These are phyloP conservation scores for Xerocomellus dryophilus DNA, from an alignment of 768 basidiomycete species.

Conservation along the genomic window DNA sequence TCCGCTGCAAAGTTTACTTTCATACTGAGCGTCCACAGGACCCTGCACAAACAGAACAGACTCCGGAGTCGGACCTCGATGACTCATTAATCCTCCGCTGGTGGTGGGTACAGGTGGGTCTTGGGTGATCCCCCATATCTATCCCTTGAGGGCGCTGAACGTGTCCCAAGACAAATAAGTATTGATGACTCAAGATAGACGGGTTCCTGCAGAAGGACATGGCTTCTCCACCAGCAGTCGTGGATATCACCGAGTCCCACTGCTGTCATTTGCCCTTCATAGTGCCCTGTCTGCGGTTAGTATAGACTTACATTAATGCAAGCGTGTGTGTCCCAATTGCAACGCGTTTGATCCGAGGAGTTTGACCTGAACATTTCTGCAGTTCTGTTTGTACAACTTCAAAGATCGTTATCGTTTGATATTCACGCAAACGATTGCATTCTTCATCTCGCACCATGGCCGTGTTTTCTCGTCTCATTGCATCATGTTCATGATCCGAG, in stretches of 20 bases:
- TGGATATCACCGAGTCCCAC: not conserved
- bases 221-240: not conserved
- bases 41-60: not conserved
- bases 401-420: not conserved
- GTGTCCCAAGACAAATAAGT: not conserved
- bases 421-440: slow-evolving; percentile 1
- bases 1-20: not conserved
- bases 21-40: not conserved
- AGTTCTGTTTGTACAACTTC: not conserved
- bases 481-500: slow-evolving; percentile 11
- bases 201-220: not conserved
- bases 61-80: not conserved
- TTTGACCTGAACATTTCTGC: not conserved
- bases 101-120: not conserved
- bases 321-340: not conserved
- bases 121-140: not conserved
- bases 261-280: slow-evolving; percentile 4
- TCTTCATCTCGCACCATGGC: not conserved
- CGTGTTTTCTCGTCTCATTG: slow-evolving; percentile 4
- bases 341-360: slow-evolving; percentile 19
- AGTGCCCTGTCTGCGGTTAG: not conserved
- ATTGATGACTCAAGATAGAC: not conserved
- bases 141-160: not conserved
- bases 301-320: not conserved
- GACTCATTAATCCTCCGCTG: slow-evolving; percentile 3